Conservation (phyloP, 139 green algal species). For the Tetradesmus lagerheimii region DNA sequence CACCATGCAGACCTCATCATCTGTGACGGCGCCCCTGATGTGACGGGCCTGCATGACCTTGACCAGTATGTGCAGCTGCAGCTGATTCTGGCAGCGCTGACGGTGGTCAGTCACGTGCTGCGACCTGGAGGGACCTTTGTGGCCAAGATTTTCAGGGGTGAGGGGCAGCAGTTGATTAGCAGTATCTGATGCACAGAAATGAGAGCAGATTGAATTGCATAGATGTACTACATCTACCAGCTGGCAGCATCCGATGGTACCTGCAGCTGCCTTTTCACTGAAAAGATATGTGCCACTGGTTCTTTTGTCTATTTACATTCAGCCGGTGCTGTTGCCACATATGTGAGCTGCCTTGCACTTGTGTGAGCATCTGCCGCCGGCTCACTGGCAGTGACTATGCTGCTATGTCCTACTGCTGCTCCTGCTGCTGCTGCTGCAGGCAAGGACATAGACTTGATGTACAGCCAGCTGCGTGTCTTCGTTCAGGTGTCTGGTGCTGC, state of each 20-base stretch:
- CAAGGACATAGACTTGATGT: constrained; percentile 93
- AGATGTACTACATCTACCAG: no score
- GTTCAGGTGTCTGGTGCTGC: neutral
- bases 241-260: no score
- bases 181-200: no score
- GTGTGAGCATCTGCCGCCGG: neutral
- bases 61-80: constrained; percentile 96
- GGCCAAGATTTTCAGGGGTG: constrained; percentile 90
- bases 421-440: constrained; percentile 56
- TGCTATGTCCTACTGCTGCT: no score
- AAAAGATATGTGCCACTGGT: no score
- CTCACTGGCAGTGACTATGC: no score
- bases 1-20: constrained; percentile 94
- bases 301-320: no score
- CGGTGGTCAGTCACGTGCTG: constrained; percentile 91
- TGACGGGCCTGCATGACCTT: constrained; percentile 99
- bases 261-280: no score
- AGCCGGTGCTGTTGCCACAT: no score
- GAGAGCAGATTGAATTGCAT: no score
- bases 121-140: constrained; percentile 91
- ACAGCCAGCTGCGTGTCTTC: constrained; percentile 85
- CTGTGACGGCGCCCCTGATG: constrained; percentile 97
- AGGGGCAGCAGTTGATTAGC: no score
- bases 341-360: neutral
- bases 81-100: constrained; percentile 93